These are phyloP conservation scores for Aureoboletus auriporus DNA, from an alignment of 768 basidiomycete genomes.

Conservation along the genomic window DNA sequence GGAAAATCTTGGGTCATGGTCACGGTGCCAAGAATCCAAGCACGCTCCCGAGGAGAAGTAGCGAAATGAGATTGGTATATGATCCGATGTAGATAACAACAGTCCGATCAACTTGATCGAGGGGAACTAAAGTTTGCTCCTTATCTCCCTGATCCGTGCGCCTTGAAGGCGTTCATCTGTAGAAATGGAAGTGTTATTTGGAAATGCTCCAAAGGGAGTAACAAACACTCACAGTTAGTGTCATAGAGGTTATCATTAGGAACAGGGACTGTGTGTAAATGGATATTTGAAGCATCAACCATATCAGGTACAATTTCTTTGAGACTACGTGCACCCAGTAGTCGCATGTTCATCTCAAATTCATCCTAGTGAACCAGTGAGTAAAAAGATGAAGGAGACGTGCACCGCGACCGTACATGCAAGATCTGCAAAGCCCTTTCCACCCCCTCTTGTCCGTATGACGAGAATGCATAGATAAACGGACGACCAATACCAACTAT, in stretches of 20 bases:
- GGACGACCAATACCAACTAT: conserved; percentile 81
- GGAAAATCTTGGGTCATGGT: background rate
- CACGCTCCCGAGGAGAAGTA: background rate
- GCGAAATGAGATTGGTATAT: conserved; percentile 5
- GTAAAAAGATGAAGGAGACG: background rate
- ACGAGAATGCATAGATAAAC: conserved; percentile 83
- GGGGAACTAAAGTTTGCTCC: conserved; percentile 34
- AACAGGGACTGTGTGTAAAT: conserved; percentile 59
- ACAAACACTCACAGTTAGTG: conserved; percentile 64
- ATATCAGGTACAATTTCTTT: conserved; percentile 80
- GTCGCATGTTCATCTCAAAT: conserved; percentile 96
- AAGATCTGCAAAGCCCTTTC: conserved; percentile 79
- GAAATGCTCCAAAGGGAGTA: background rate
- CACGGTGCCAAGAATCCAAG: background rate
- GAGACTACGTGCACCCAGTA: conserved; percentile 80
- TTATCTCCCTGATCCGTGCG: conserved; percentile 37
- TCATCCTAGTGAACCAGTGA: conserved; percentile 61
- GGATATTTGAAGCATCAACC: conserved; percentile 79
- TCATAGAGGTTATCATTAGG: conserved; percentile 76
- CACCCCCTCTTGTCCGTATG: conserved; percentile 87
- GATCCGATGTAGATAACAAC: background rate
- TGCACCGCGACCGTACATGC: conserved; percentile 40
- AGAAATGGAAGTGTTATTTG: conserved; percentile 4
- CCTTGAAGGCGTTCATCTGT: conserved; percentile 43
- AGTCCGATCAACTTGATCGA: background rate